Evolutionary conservation across 306 rosid species (phyloP), one percentile per base, ranked within the genome.

Genomic region (Arachis stenosperma): DNA sequence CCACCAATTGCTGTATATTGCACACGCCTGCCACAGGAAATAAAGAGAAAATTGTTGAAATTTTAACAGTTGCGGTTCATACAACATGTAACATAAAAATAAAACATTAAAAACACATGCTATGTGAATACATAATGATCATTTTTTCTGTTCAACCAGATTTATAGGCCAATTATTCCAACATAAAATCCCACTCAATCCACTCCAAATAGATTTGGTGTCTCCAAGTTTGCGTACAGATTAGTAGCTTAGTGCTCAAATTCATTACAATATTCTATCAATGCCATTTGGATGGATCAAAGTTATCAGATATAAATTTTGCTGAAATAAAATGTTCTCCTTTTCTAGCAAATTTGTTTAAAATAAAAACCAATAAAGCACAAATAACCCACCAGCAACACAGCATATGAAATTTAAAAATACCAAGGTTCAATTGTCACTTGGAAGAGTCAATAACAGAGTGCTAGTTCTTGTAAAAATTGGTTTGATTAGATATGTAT

Each of bases 1-100:
- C 97, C 96, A 94, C 99, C 99, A 94, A 77, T 94, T 94, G 85
- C 78, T 88, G 87, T 90, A 94, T 81, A 94, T 76, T 58, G 89
- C 98, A 76, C 99, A 95, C 59, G 98, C 98, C 99, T 94, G 88
- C 77, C 80, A 73, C 60, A 74, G 46, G 17, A 64, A 72, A 75
- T 55, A 75, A 56, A 71, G 60, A 15, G 64, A 52, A 74, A 64
- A 59, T 2, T 29, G 54, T 51, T 61, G 37, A 17, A 6, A 36
- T 9, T 65, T 65, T 8, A 55, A 65, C 60, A 72, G 69, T 65
- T 57, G 47, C 54, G 65, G 61, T 4, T 33, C 41, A 73, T 15
- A 72, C 48, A 53, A 55, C 41, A 33, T 33, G 37, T 33, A 33
- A 2, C 37, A 33, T 33, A 33, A 2, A 33, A 33, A 33, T 33